phyloP scores from a whole-genome alignment of 495 filamentous ascomycete genomes.

The Venustampulla echinocandica region DNA sequence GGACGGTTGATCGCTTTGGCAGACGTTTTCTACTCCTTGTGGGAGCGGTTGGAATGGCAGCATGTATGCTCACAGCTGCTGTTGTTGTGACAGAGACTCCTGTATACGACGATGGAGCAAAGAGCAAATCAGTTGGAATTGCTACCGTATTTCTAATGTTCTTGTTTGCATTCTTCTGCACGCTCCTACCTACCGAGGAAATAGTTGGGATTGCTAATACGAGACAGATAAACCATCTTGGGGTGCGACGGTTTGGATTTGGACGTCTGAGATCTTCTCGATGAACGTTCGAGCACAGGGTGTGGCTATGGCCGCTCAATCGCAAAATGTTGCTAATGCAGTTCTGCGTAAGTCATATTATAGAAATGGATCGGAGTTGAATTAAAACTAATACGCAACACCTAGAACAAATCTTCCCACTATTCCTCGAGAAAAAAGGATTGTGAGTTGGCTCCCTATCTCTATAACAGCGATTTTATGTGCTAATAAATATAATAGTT shows the following conservation, averaged over 20 bases:
- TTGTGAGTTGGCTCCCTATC: too few species aligned
- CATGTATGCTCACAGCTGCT: slow-evolving; percentile 49
- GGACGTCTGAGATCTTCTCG: slow-evolving; percentile 54
- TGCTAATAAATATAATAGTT: not conserved
- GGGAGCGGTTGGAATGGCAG: slow-evolving; percentile 47
- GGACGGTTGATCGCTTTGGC: slow-evolving; percentile 51
- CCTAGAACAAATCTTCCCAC: slow-evolving; percentile 55
- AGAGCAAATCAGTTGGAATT: slow-evolving; percentile 49
- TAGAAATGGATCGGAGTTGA: slow-evolving; percentile 43
- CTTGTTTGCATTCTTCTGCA: slow-evolving; percentile 56
- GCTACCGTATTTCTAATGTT: slow-evolving; percentile 53
- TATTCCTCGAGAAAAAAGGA: slow-evolving; percentile 48
- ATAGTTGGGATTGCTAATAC: not conserved
- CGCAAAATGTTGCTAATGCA: slow-evolving; percentile 37
- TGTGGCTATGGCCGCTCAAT: slow-evolving; percentile 54
- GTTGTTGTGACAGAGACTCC: slow-evolving; percentile 48
- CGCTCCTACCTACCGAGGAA: not conserved
- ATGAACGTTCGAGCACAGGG: slow-evolving; percentile 60
- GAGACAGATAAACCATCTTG: slow-evolving; percentile 51
- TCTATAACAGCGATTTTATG: not conserved
- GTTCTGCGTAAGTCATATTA: slow-evolving; percentile 55
- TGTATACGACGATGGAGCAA: slow-evolving; percentile 33
- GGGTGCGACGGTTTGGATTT: slow-evolving; percentile 59
- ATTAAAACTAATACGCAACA: slow-evolving; percentile 48
- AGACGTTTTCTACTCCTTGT: slow-evolving; percentile 44